These are phyloP conservation scores for Metarhizium guizhouense DNA, from an alignment of 2,329 filamentous ascomycete species.

Conservation along the genomic window DNA sequence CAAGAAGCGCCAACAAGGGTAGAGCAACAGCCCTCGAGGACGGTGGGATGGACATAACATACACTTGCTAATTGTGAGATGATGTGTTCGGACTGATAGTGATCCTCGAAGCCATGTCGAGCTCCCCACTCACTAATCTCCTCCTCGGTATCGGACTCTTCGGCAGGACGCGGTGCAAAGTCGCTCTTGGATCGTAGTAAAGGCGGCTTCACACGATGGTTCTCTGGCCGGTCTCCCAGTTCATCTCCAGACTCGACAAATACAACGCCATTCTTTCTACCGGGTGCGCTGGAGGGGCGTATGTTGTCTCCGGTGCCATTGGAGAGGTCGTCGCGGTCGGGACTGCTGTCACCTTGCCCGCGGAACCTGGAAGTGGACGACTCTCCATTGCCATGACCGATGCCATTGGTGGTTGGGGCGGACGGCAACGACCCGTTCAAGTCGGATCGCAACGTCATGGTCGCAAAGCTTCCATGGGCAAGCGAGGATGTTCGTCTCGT, in stretches of 20 bases:
- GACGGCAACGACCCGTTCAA: constrained; percentile 21
- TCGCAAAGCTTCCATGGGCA: constrained; percentile 14
- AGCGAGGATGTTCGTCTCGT: constrained; percentile 11
- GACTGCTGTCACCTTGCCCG: constrained; percentile 18
- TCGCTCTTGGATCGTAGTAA: constrained; percentile 51
- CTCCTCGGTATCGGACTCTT: constrained; percentile 31
- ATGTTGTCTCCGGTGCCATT: constrained; percentile 21
- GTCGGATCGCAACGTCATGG: constrained; percentile 25
- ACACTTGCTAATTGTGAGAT: constrained; percentile 76
- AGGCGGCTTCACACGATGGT: constrained; percentile 37
- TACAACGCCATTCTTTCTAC: constrained; percentile 27
- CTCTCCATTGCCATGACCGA: constrained; percentile 15
- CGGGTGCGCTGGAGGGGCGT: constrained; percentile 38
- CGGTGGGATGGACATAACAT: constrained; percentile 23
- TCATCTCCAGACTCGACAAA: constrained; percentile 20
- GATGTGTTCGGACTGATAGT: constrained; percentile 85
- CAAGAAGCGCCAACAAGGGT: neutral
- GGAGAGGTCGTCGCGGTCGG: constrained; percentile 18
- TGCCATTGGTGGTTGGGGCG: constrained; percentile 10
- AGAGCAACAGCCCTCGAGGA: neutral
- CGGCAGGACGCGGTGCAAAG: constrained; percentile 33
- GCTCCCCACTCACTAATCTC: constrained; percentile 46
- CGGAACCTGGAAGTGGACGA: constrained; percentile 20
- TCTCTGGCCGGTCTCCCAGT: constrained; percentile 24
- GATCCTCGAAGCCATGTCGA: constrained; percentile 86